phyloP scores from a whole-genome alignment of 257 asterid species.

The Rhazya stricta region DNA sequence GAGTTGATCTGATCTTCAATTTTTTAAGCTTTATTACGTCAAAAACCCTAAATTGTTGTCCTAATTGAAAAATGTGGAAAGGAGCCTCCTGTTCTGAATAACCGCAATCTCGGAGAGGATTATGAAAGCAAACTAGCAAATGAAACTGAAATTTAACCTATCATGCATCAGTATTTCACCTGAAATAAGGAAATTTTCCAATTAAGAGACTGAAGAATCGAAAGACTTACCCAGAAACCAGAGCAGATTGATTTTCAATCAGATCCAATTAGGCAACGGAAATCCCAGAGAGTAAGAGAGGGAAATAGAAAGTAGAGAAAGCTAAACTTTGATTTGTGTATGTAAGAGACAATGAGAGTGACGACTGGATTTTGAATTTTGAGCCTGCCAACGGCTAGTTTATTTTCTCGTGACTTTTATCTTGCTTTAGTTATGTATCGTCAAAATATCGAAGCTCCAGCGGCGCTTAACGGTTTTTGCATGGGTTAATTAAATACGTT shows the following conservation, averaged over 20 bases:
- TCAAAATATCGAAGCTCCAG: slow-evolving; percentile 23
- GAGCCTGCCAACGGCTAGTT: slow-evolving; percentile 56
- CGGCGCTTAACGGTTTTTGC: slow-evolving; percentile 1
- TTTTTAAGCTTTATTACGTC: neutral
- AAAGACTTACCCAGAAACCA: slow-evolving; percentile 16
- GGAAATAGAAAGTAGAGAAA: slow-evolving; percentile 13
- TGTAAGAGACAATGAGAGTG: slow-evolving; percentile 10
- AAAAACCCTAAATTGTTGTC: neutral
- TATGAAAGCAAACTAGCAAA: neutral
- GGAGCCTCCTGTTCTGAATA: neutral
- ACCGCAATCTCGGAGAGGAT: neutral
- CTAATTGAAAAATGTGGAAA: neutral
- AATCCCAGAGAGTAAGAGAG: slow-evolving; percentile 19
- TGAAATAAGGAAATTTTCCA: slow-evolving; percentile 6
- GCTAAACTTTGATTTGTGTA: slow-evolving; percentile 11
- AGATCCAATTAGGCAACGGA: slow-evolving; percentile 17
- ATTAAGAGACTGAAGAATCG: neutral
- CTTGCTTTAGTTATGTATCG: slow-evolving; percentile 13
- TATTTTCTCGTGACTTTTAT: slow-evolving; percentile 22
- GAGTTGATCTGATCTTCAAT: neutral
- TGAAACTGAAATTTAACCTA: neutral
- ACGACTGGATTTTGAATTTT: slow-evolving; percentile 32
- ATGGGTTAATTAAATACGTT: neutral
- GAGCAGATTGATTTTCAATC: slow-evolving; percentile 10
- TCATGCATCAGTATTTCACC: neutral